Base-by-base conservation (phyloP, 2,329 filamentous ascomycete genomes). In the Fusarium heterosporum region DNA sequence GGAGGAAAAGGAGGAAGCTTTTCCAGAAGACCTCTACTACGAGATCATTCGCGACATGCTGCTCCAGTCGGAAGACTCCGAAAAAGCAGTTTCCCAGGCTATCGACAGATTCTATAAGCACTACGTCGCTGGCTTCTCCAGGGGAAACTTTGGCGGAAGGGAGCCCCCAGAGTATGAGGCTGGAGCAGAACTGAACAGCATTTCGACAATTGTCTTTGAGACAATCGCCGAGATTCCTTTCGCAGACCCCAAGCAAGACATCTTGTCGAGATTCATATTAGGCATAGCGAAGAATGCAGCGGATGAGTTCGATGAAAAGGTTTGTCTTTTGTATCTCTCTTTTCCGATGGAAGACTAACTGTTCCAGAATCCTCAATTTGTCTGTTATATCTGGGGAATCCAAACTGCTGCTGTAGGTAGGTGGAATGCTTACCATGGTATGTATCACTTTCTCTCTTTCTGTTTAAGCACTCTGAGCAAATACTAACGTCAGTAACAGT, bases 361-460 rank as follows among this genome's bases (percentile, higher is more conserved):
- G 12, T n/a, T 2, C 19, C 6, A 57, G 64, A 10, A 41, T 13
- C 56, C 46, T 2, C n/a, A 26, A 3, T 47, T 55, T 17, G 25
- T 63, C 10, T 56, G 48, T 30, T 39, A 45, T 8, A 16, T 28
- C 17, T 53, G 42, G 42, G 57, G 51, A 3, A 12, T 64, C 1
- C 41, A 64, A 26, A 12, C 7, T 2, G 48, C 42, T 10, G 55
- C 28, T 9, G 17, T 13, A 1, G 43, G 55, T 2, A 6, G 32
- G 16, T 66, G 64, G 63, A 43, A 54, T 8, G 32, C 14, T 2
- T 30, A 12, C 0, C 34, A 40, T 9, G 43, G 63, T 66, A 30
- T 6, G 34, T 11, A 12, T 19, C 11, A 11, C 10, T 28, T 1
- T n/a, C 29, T 32, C 9, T 36, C 11, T 11, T 3, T 3, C 3